phyloP scores from a whole-genome alignment of 306 rosid species.

The Rosa multiflora region DNA sequence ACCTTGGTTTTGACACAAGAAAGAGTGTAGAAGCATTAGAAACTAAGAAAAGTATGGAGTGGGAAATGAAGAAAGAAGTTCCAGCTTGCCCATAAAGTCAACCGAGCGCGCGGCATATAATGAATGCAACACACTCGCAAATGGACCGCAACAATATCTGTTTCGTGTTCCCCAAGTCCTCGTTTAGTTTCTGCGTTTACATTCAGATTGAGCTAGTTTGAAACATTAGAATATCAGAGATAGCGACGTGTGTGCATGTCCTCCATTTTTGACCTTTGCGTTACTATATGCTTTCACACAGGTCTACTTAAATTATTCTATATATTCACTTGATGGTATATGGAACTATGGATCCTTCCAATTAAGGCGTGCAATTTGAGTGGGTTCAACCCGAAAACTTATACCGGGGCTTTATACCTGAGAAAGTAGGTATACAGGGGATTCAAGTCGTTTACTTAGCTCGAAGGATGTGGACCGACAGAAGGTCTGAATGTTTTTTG shows the following conservation, averaged over 20 bases:
- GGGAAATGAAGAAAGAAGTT: background rate
- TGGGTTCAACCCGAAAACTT: too few relatives aligned
- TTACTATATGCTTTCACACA: too few relatives aligned
- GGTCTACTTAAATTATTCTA: too few relatives aligned
- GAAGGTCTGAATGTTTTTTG: too few relatives aligned
- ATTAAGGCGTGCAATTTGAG: too few relatives aligned
- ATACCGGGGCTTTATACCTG: too few relatives aligned
- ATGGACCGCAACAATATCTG: background rate
- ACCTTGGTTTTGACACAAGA: background rate
- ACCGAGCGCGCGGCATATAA: background rate
- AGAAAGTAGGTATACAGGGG: too few relatives aligned
- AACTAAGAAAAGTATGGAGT: background rate
- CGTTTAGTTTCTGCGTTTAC: background rate
- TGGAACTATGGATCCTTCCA: too few relatives aligned
- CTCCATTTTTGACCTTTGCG: background rate
- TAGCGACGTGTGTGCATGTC: background rate
- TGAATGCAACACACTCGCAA: background rate
- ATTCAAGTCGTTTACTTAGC: too few relatives aligned
- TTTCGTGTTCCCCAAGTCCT: background rate
- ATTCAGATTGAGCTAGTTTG: background rate
- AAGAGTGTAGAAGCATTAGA: background rate
- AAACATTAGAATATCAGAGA: background rate
- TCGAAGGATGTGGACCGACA: too few relatives aligned
- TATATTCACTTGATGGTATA: too few relatives aligned
- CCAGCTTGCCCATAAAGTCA: background rate